These are phyloP conservation scores for Pseudozyma hubeiensis DNA, from an alignment of 1,284 basidiomycete genomes.

Conservation along the genomic window DNA sequence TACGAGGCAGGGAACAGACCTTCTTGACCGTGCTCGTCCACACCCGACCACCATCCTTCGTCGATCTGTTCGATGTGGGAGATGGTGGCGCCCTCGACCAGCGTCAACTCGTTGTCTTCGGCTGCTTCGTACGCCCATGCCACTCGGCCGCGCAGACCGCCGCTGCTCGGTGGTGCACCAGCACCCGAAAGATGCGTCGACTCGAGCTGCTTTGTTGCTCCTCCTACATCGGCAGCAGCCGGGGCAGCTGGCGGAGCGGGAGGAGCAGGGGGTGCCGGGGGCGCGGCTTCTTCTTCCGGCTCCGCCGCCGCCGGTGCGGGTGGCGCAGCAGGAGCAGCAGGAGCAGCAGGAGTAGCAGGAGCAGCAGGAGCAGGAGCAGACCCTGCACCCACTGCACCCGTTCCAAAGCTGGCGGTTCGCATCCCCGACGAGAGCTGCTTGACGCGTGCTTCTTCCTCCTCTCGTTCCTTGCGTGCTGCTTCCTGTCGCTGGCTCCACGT, in stretches of 20 bases:
- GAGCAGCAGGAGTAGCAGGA: conserved; percentile 38
- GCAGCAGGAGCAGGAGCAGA: conserved; percentile 30
- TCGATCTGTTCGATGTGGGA: conserved; percentile 62
- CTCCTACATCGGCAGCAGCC: conserved; percentile 15
- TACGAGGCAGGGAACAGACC: conserved; percentile 67
- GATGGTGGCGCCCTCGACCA: conserved; percentile 61
- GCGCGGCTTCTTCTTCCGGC: conserved; percentile 15
- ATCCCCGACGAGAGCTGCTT: conserved; percentile 32
- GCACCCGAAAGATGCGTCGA: conserved; percentile 26
- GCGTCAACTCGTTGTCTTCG: conserved; percentile 64
- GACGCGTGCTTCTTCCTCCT: conserved; percentile 56
- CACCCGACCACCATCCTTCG: conserved; percentile 68
- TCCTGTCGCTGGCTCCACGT: conserved; percentile 68
- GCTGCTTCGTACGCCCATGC: conserved; percentile 65
- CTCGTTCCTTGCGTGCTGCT: conserved; percentile 57
- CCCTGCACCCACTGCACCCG: conserved; percentile 13
- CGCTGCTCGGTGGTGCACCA: not conserved
- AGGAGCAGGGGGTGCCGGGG: conserved; percentile 35
- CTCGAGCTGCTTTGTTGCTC: conserved; percentile 36
- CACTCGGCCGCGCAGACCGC: conserved; percentile 53
- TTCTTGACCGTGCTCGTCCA: conserved; percentile 54
- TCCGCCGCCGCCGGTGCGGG: conserved; percentile 12
- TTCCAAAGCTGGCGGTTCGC: conserved; percentile 38
- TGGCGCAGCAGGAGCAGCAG: conserved; percentile 33
- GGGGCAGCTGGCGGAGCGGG: conserved; percentile 30